Percentiles rank a stretch among this genome's conserved stretches.
phyloP scores from a whole-genome alignment of 257 asterid genomes.

The Solanum microdontum region DNA sequence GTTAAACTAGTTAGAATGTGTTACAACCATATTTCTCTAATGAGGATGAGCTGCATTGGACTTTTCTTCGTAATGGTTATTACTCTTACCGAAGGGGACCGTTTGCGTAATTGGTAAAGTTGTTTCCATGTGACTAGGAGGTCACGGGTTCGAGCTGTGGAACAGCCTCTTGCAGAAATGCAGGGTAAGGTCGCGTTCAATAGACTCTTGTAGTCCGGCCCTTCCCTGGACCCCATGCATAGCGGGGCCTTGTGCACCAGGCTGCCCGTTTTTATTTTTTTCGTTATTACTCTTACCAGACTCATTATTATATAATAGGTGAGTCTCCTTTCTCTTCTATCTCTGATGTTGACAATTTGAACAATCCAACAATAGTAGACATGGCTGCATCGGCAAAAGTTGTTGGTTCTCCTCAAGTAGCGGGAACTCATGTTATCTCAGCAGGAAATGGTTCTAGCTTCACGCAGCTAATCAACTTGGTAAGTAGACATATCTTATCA shows the following conservation, averaged over 20 bases:
- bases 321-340: slow-evolving; percentile 99
- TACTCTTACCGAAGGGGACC: neutral
- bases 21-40: neutral
- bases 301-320: slow-evolving; percentile 30
- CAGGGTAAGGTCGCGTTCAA: neutral
- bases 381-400: slow-evolving; percentile 60
- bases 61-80: neutral
- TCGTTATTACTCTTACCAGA: neutral
- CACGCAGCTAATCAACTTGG: slow-evolving; percentile 27
- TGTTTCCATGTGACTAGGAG: neutral
- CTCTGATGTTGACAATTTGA: slow-evolving; percentile 93
- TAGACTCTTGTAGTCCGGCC: neutral
- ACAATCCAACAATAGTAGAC: slow-evolving; percentile 54
- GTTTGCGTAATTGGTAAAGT: neutral
- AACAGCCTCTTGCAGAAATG: neutral
- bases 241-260: neutral
- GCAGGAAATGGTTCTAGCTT: slow-evolving; percentile 28
- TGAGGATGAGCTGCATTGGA: neutral
- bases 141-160: neutral
- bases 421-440: slow-evolving; percentile 23
- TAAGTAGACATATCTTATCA: slow-evolving; percentile 11
- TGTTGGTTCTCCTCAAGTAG: slow-evolving; percentile 42
- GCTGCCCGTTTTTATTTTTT: neutral
- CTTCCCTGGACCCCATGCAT: neutral
- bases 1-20: neutral